Percentiles rank a stretch among this genome's conserved stretches.
Conservation (phyloP, 805 yeast genomes). For the Suhomyces tanzawaensis region DNA sequence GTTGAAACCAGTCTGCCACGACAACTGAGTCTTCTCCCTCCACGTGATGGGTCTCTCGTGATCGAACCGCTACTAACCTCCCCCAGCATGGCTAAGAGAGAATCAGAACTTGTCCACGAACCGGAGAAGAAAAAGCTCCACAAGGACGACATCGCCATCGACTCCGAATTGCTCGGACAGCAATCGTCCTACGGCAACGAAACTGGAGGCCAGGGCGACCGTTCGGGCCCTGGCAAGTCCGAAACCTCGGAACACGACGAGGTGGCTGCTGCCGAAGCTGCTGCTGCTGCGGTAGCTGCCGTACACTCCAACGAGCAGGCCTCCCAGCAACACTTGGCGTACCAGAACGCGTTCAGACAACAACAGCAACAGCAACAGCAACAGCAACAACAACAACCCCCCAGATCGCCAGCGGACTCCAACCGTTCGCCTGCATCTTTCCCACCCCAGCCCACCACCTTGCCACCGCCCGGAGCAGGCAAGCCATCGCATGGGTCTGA, state of each 20-base stretch:
- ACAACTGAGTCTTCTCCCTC: background rate
- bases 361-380: constrained; percentile 21
- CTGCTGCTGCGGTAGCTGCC: constrained; percentile 26
- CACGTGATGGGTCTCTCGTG: constrained; percentile 1
- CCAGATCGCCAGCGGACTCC: constrained; percentile 7
- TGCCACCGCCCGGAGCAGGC: constrained; percentile 20
- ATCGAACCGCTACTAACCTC: constrained; percentile 9
- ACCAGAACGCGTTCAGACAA: constrained; percentile 18
- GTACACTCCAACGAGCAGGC: constrained; percentile 10
- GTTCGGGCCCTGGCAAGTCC: constrained; percentile 7
- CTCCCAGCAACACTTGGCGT: constrained; percentile 16
- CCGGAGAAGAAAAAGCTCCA: constrained; percentile 13
- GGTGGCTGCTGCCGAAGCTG: constrained; percentile 27
- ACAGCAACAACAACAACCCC: constrained; percentile 19
- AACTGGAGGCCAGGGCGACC: constrained; percentile 3
- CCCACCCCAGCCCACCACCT: constrained; percentile 35
- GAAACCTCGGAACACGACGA: constrained; percentile 21
- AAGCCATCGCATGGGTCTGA: constrained; percentile 74
- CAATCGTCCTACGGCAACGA: constrained; percentile 29
- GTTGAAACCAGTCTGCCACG: no score
- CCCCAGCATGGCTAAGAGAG: constrained; percentile 14
- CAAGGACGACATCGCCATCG: constrained; percentile 32
- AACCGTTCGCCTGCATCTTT: constrained; percentile 1
- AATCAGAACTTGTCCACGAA: constrained; percentile 9
- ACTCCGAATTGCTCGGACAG: constrained; percentile 43